These are phyloP conservation scores for Malassezia sp. DNA, from an alignment of 1,284 basidiomycete genomes.

Conservation along the genomic window DNA sequence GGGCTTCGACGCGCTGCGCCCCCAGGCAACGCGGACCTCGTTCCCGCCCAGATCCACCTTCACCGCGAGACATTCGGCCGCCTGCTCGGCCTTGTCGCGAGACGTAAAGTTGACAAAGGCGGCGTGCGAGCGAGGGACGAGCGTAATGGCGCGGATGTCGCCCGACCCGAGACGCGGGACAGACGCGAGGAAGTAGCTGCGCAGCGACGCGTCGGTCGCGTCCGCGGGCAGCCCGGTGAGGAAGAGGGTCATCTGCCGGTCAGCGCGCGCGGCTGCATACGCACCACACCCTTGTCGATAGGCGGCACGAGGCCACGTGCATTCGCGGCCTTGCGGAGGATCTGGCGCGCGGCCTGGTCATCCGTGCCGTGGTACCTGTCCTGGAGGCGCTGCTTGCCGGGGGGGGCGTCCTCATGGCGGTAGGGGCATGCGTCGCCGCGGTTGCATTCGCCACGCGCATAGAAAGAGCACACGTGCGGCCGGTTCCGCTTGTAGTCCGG, in stretches of 20 bases:
- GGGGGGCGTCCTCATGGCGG: constrained; percentile 77
- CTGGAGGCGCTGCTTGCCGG: constrained; percentile 62
- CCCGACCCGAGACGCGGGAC: constrained; percentile 47
- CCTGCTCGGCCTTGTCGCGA: constrained; percentile 66
- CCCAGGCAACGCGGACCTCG: constrained; percentile 73
- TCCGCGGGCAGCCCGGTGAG: constrained; percentile 67
- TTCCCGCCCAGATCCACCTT: constrained; percentile 75
- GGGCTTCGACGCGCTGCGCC: constrained; percentile 32
- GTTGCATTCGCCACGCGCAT: constrained; percentile 83
- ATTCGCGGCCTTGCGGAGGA: constrained; percentile 63
- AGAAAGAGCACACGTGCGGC: constrained; percentile 90
- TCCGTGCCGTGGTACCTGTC: constrained; percentile 71
- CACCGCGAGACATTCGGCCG: constrained; percentile 71
- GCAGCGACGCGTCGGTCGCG: constrained; percentile 65
- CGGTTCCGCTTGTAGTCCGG: constrained; percentile 93
- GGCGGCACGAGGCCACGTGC: constrained; percentile 73
- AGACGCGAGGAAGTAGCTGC: constrained; percentile 56
- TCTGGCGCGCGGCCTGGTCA: constrained; percentile 81
- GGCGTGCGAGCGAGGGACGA: constrained; percentile 52
- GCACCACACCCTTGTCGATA: no score
- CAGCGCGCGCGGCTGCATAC: constrained; percentile 66
- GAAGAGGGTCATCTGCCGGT: constrained; percentile 85
- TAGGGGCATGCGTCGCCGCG: constrained; percentile 87
- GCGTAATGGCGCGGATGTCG: constrained; percentile 54
- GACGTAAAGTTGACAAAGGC: constrained; percentile 90